Base-by-base conservation (phyloP, 1,284 basidiomycete genomes). In the Ustilago nuda region DNA sequence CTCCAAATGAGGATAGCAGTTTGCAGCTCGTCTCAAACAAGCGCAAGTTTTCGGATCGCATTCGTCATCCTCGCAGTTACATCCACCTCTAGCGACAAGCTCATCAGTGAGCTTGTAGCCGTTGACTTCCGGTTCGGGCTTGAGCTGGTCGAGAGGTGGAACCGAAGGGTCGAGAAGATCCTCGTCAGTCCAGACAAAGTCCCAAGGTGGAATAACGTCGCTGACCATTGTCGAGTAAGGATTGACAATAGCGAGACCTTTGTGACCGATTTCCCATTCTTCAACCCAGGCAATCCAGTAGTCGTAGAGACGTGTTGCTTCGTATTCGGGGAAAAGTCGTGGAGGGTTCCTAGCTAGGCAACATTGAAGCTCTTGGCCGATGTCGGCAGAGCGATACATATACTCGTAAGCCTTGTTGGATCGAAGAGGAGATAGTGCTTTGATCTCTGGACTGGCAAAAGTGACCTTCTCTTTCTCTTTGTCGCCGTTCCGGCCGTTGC, bases 11-110 rank as follows among this genome's bases (percentile, higher is more conserved):
- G 64, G 67, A 15, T 76, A 71, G 60, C 66, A 57, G 4, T 64
- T 56, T 7, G 66, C 67, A 2, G 71, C 71, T 8, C 72, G 33
- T 9, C 54, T 41, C 4, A 80, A 54, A 35, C 81, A 82, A 11
- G 63, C 63, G 63, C 81, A 82, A 2, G 67, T 76, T 8, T 12
- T 43, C 0, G 81, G 80, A 43, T 80, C 70, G 64, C 81, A 82
- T 8, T 32, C 54, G 13, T 77, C 77, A 45, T 73, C 66, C 13
- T 70, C 61, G 59, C 79, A 81, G 13, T 61, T 41, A 60, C 80
- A 82, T 23, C 76, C 76, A 4, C 32, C 8, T 27, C 65, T 59
- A 27, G 45, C 63, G 43, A 54, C 45, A 5, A 66, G 55, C 66
- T 72, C 68, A 55, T 75, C 69, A 17, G 68, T 78, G 17, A 76